Evolutionary conservation across 2,329 filamentous ascomycete species (phyloP).

Genomic region (Tympanopsis confertula): DNA sequence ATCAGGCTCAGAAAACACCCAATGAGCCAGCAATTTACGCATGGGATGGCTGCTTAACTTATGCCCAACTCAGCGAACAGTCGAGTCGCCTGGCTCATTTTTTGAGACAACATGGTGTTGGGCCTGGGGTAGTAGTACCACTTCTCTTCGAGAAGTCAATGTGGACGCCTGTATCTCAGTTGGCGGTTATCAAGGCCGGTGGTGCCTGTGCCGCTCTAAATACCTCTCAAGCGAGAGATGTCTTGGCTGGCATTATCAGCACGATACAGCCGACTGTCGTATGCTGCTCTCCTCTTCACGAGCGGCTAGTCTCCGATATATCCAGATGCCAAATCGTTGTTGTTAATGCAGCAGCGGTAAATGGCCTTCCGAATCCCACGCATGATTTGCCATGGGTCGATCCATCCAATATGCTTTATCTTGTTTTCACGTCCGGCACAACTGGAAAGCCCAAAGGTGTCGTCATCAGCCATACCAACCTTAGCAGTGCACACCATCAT

Average conservation of each 20-base stretch:
- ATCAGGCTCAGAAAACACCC: no score
- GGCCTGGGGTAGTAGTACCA: slow-evolving; percentile 4
- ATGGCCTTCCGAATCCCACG: not conserved
- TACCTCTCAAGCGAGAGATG: slow-evolving; percentile 4
- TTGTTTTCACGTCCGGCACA: slow-evolving; percentile 38
- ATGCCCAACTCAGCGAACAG: not conserved
- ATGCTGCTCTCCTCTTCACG: not conserved
- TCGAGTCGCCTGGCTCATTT: not conserved
- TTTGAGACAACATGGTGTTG: slow-evolving; percentile 3
- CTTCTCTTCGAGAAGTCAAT: slow-evolving; percentile 6
- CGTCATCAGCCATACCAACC: slow-evolving; percentile 13
- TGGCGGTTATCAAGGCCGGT: slow-evolving; percentile 9
- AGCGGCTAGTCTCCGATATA: not conserved
- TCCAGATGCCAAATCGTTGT: not conserved
- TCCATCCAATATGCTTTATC: slow-evolving; percentile 6
- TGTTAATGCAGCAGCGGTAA: not conserved
- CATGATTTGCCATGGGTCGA: not conserved
- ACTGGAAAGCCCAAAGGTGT: slow-evolving; percentile 36
- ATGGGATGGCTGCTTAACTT: not conserved
- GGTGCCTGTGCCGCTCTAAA: slow-evolving; percentile 10
- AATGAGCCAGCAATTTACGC: not conserved
- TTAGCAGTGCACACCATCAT: slow-evolving; percentile 7
- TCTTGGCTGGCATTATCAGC: slow-evolving; percentile 4
- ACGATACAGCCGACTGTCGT: not conserved
- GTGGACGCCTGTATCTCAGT: slow-evolving; percentile 4